Base-by-base conservation (phyloP, 1,284 basidiomycete species). In the Cutaneotrichosporon sp. region DNA sequence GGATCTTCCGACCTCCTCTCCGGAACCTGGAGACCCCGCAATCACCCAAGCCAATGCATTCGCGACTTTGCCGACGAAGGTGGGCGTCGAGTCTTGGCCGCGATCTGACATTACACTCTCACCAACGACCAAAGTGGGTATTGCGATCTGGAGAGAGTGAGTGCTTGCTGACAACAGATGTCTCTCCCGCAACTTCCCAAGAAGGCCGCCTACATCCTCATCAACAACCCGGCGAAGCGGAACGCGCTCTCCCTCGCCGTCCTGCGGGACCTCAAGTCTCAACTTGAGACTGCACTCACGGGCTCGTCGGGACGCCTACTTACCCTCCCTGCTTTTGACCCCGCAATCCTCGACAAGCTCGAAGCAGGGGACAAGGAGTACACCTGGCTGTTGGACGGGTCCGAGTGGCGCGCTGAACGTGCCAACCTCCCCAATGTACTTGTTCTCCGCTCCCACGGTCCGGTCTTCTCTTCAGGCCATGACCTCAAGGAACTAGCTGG, bases 221-320 rank as follows among this genome's bases (percentile, higher is more conserved):
- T 59, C 51, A 59, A 55, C 57, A 59, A 59, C 41, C 35, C 57
- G 12, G 49, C 48, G 14, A 59, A 55, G 48, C 53, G 57, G n/a
- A 59, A 59, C 29, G 53, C 57, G 16, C 53, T 59, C n/a, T 44
- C 50, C 5, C 57, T 59, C 16, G 45, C 53, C 1, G 51, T 53
- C 27, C 51, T 59, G 27, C 53, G 53, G 29, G 51, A 52, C 45
- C 51, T 59, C 19, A 41, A 43, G n/a, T 16, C 25, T 8, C 57
- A 59, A 41, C 51, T 59, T n/a, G 25, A 44, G 16, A 17, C 33
- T 2, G 24, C 43, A 17, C 29, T 55, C 19, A 59, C 57, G 0
- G 48, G 38, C 8, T 10, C 33, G 1, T 29, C 16, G 5, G 55
- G 55, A 5, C 38, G 34, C 12, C 31, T 59, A 1, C 53, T 52